Percentiles rank a stretch among this genome's conserved stretches.
Conservation (phyloP, 2,329 filamentous ascomycete species). For the Trichoderma sp. region DNA sequence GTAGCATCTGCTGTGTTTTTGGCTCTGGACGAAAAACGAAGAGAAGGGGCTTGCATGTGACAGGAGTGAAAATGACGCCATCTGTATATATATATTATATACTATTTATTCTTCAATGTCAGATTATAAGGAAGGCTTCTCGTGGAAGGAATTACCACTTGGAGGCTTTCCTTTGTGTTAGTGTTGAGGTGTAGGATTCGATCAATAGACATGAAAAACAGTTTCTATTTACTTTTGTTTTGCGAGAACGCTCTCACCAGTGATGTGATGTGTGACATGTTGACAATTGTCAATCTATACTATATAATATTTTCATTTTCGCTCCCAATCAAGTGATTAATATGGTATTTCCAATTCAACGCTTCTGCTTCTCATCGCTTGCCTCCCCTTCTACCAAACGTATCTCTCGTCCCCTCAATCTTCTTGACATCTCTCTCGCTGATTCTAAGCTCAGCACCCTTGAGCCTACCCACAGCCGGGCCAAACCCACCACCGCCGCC, state of each 20-base stretch:
- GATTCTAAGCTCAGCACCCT: slow-evolving; percentile 73
- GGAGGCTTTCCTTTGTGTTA: background rate
- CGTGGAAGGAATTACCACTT: background rate
- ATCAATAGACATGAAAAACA: slow-evolving; percentile 19
- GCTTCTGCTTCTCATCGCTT: slow-evolving; percentile 26
- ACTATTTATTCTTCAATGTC: slow-evolving; percentile 16
- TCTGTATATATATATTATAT: slow-evolving; percentile 21
- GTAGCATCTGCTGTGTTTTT: background rate
- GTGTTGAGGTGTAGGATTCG: slow-evolving; percentile 2
- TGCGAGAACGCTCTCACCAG: background rate
- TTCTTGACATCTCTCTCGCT: slow-evolving; percentile 73
- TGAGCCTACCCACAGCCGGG: slow-evolving; percentile 77
- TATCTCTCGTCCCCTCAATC: slow-evolving; percentile 58
- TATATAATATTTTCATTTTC: background rate
- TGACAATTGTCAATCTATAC: background rate
- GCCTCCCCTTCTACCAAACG: slow-evolving; percentile 40
- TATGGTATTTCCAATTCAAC: background rate
- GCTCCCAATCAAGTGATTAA: background rate
- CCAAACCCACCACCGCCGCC: slow-evolving; percentile 62
- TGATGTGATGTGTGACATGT: background rate
- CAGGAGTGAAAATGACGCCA: slow-evolving; percentile 14
- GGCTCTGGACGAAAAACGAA: slow-evolving; percentile 1
- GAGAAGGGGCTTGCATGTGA: slow-evolving; percentile 18
- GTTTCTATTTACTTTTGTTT: background rate
- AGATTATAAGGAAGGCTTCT: background rate